phyloP scores from a whole-genome alignment of 2,329 filamentous ascomycete genomes.

The Fusarium torulosum region DNA sequence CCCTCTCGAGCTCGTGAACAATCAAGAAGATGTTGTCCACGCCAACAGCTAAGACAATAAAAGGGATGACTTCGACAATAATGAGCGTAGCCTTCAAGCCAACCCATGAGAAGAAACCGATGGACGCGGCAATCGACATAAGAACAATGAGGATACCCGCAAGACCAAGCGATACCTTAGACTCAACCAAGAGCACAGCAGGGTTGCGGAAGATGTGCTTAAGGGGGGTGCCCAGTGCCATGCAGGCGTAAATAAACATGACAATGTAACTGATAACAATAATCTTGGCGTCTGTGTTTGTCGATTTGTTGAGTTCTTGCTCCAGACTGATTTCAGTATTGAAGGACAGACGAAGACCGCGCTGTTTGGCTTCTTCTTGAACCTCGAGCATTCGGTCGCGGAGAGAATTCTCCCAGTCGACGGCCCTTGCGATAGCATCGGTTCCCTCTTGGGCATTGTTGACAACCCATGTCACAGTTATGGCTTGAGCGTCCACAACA shows the following conservation, averaged over 20 bases:
- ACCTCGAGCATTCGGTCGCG: conserved; percentile 80
- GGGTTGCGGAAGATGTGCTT: conserved; percentile 85
- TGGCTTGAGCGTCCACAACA: conserved; percentile 79
- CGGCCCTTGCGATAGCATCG: conserved; percentile 76
- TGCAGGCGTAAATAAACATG: conserved; percentile 97
- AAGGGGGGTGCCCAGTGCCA: conserved; percentile 89
- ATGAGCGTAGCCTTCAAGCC: conserved; percentile 96
- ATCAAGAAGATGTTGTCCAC: conserved; percentile 99
- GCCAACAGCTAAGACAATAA: conserved; percentile 94
- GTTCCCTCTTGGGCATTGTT: conserved; percentile 85
- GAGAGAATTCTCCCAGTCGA: conserved; percentile 89
- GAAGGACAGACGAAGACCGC: conserved; percentile 90
- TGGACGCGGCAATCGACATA: conserved; percentile 96
- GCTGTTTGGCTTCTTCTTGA: conserved; percentile 80
- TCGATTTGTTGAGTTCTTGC: conserved; percentile 96
- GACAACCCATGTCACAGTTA: conserved; percentile 95
- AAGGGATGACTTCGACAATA: conserved; percentile 98
- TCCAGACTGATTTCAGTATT: conserved; percentile 95
- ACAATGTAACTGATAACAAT: conserved; percentile 96
- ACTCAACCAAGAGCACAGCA: conserved; percentile 87
- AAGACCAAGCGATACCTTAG: conserved; percentile 95
- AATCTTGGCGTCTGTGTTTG: conserved; percentile 98
- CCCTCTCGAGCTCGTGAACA: conserved; percentile 96
- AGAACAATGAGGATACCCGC: conserved; percentile 94
- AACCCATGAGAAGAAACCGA: conserved; percentile 91